Evolutionary conservation across 2,329 filamentous ascomycete genomes (phyloP).

Genomic region (Ampelomyces quisqualis): DNA sequence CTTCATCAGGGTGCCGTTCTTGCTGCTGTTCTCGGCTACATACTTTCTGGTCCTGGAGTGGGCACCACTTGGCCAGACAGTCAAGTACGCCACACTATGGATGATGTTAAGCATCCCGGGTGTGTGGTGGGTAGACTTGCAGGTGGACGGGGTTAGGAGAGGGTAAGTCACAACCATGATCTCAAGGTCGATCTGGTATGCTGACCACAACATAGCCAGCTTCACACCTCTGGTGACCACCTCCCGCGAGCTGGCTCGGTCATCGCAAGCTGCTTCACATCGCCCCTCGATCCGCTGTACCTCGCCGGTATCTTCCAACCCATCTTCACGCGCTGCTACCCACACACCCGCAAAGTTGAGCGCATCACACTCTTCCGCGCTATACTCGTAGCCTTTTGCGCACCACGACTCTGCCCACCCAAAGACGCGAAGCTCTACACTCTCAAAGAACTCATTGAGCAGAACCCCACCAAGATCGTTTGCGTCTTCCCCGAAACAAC

Average conservation of each 20-base stretch:
- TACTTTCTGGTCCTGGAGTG: slow-evolving; percentile 84
- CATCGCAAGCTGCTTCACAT: slow-evolving; percentile 88
- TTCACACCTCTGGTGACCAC: slow-evolving; percentile 49
- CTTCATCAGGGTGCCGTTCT: slow-evolving; percentile 74
- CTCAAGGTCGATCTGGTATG: not conserved
- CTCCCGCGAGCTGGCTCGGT: slow-evolving; percentile 78
- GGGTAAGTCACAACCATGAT: slow-evolving; percentile 56
- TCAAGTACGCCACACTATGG: slow-evolving; percentile 86
- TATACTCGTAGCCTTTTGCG: slow-evolving; percentile 69
- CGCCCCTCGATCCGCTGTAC: slow-evolving; percentile 89
- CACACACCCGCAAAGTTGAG: slow-evolving; percentile 69
- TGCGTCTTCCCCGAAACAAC: slow-evolving; percentile 92
- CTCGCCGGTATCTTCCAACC: slow-evolving; percentile 95
- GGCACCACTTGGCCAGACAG: slow-evolving; percentile 67
- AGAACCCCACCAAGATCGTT: slow-evolving; percentile 73
- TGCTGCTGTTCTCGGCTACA: slow-evolving; percentile 64
- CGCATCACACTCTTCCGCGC: slow-evolving; percentile 75
- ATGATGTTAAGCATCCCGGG: slow-evolving; percentile 82
- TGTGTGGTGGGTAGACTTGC: slow-evolving; percentile 98
- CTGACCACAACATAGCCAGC: slow-evolving; percentile 15
- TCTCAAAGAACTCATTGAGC: slow-evolving; percentile 56
- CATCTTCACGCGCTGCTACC: slow-evolving; percentile 85
- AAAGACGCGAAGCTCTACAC: slow-evolving; percentile 37
- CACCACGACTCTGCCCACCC: slow-evolving; percentile 48
- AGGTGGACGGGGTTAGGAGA: slow-evolving; percentile 93